Base-by-base conservation (phyloP, 2,329 filamentous ascomycete species). In the Cladosporium sp. region DNA sequence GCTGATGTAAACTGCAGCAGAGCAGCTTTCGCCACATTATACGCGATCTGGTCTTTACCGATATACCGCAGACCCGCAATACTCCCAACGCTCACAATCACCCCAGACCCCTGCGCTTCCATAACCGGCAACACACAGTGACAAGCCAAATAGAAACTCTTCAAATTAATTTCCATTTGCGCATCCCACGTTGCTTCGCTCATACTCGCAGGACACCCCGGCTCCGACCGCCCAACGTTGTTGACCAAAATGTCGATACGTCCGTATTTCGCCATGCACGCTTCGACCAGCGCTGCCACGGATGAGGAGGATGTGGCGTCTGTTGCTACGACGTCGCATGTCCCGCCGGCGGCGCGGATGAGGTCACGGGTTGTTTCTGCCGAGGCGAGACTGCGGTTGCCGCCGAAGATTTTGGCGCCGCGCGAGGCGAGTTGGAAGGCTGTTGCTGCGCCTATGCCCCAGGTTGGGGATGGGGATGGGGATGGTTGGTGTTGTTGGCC, bases 1-100 rank as follows among this genome's bases (percentile, higher is more conserved):
- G 89, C 91, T 81, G 91, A 91, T 77, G 87, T 89, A 64, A 93
- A 85, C 77, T 91, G 89, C 71, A 92, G 86, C 51, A 92, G 88
- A 72, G 88, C 91, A 6, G 91, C 90, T 84, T 93, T 93, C 78
- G 89, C 91, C 21, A 90, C 89, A 78, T 81, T 82, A 69, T 87
- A 86, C 0, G 81, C 85, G 1, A 87, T 78, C 70, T 87, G 85
- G 5, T 81, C 79, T 67, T 83, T 83, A 43, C 77, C 73, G 68
- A 83, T 77, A 74, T 86, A 86, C 0, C 84, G 74, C 48, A 88
- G 66, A 0, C 83, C 84, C 0, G 85, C 83, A 18, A 87, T 81
- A n/a, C 39, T 49, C 13, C 66, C 62, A 13, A 74, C 69, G 30
- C 72, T 75, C 0, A 87, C 75, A 0, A 77, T 76, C 0, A 79